Evolutionary conservation across 768 basidiomycete species (phyloP).

Genomic region (Lyophyllum atratum): DNA sequence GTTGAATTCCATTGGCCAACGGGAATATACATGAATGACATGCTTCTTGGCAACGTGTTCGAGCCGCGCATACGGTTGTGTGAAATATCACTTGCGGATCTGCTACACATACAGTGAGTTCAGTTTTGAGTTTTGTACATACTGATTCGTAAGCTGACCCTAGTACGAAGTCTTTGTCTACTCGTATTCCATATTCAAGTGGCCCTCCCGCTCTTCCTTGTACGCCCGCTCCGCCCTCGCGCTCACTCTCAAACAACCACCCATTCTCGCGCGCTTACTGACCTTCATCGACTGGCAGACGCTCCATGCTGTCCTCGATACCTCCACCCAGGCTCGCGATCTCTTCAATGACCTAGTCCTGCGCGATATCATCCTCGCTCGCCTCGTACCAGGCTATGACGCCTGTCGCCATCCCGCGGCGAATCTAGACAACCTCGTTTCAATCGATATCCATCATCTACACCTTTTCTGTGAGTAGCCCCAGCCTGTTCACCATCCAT

Average conservation of each 20-base stretch:
- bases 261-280: slow-evolving; percentile 28
- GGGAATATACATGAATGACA: too few relatives aligned
- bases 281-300: slow-evolving; percentile 39
- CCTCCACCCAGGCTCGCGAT: slow-evolving; percentile 32
- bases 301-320: slow-evolving; percentile 37
- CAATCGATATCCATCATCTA: slow-evolving; percentile 58
- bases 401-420: slow-evolving; percentile 44
- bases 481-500: slow-evolving; percentile 13
- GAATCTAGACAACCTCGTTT: slow-evolving; percentile 44
- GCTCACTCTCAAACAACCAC: slow-evolving; percentile 20
- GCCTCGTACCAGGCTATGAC: slow-evolving; percentile 62
- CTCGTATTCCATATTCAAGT: neutral
- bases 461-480: slow-evolving; percentile 61
- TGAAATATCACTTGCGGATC: too few relatives aligned
- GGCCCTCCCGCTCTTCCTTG: neutral
- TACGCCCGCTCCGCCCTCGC: neutral
- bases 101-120: too few relatives aligned
- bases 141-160: too few relatives aligned
- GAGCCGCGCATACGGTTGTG: too few relatives aligned
- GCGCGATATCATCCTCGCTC: slow-evolving; percentile 42
- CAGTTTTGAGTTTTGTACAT: too few relatives aligned
- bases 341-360: slow-evolving; percentile 30
- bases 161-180: too few relatives aligned
- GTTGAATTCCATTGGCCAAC: too few relatives aligned
- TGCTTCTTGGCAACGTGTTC: too few relatives aligned